These are phyloP conservation scores for Beauveria scarabaeidicola DNA, from an alignment of 2,329 filamentous ascomycete genomes.

Conservation along the genomic window DNA sequence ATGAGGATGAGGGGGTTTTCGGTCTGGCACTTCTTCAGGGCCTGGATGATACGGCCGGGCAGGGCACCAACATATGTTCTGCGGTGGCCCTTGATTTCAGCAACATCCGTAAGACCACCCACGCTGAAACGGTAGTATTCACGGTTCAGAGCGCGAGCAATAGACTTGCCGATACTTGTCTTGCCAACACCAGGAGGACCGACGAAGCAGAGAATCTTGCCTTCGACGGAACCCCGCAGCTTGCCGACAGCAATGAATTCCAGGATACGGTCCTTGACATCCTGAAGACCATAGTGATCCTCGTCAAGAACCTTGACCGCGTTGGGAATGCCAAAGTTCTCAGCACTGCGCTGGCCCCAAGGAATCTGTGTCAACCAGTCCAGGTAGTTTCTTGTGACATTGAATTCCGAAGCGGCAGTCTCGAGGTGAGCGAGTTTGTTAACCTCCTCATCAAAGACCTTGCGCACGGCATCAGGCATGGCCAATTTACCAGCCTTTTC, in stretches of 20 bases:
- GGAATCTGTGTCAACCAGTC: slow-evolving; percentile 98
- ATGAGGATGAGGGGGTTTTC: slow-evolving; percentile 96
- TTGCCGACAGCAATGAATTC: slow-evolving; percentile 99
- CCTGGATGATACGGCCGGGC: slow-evolving; percentile 94
- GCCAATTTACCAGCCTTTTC: slow-evolving; percentile 88
- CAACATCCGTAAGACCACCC: slow-evolving; percentile 91
- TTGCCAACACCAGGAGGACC: slow-evolving; percentile 96
- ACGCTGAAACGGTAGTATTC: slow-evolving; percentile 99
- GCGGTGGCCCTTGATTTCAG: slow-evolving; percentile 96
- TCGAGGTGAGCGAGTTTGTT: slow-evolving; percentile 95
- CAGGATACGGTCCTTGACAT: slow-evolving; percentile 95
- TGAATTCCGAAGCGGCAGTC: slow-evolving; percentile 93
- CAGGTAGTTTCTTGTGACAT: slow-evolving; percentile 94
- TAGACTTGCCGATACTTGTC: slow-evolving; percentile 97
- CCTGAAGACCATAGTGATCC: slow-evolving; percentile 93
- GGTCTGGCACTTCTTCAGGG: slow-evolving; percentile 96
- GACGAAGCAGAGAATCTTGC: slow-evolving; percentile 96
- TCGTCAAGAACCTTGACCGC: slow-evolving; percentile 87
- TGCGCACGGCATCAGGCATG: slow-evolving; percentile 94
- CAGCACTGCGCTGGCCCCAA: slow-evolving; percentile 89
- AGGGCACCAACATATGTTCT: slow-evolving; percentile 94
- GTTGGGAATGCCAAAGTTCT: slow-evolving; percentile 93
- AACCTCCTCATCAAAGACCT: slow-evolving; percentile 96
- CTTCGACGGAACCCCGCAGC: slow-evolving; percentile 90
- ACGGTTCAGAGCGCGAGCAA: slow-evolving; percentile 85